A percentile compares a stretch with the other conserved stretches of the same genome.
Conservation (phyloP, 495 filamentous ascomycete genomes). For the Parmelia sp. region DNA sequence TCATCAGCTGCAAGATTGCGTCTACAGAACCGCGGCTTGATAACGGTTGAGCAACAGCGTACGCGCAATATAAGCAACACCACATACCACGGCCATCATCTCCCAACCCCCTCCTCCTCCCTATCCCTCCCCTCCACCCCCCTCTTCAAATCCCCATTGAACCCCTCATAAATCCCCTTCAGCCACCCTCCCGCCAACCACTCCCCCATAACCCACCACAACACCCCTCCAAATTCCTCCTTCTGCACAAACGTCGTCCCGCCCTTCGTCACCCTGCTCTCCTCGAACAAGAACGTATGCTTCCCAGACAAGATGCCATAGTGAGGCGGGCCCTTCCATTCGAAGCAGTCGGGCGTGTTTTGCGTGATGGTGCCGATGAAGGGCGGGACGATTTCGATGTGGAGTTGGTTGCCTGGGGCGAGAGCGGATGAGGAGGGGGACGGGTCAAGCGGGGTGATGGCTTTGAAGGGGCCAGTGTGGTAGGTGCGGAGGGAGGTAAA, state of each 20-base stretch:
- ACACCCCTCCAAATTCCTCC: not conserved
- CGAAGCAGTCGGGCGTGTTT: slow-evolving; percentile 1
- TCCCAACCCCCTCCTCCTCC: no score
- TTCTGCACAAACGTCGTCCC: not conserved
- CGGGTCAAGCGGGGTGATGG: not conserved
- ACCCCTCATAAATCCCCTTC: not conserved
- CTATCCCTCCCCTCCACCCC: no score
- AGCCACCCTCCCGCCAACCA: not conserved
- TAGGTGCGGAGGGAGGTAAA: not conserved
- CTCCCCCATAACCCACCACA: not conserved
- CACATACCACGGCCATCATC: no score
- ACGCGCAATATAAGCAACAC: no score
- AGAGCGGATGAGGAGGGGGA: not conserved
- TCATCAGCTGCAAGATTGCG: no score
- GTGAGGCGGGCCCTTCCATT: not conserved
- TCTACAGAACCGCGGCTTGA: no score
- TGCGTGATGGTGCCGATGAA: not conserved
- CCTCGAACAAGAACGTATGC: not conserved
- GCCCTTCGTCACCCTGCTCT: not conserved
- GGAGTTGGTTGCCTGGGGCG: not conserved
- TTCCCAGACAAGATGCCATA: not conserved
- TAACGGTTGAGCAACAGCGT: no score
- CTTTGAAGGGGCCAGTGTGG: not conserved
- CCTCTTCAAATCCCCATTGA: slow-evolving; percentile 12
- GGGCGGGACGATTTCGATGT: not conserved